Percentiles rank a stretch among this genome's conserved stretches.
Conservation (phyloP, 257 asterid species). For the Fraxinus quadrangulata region DNA sequence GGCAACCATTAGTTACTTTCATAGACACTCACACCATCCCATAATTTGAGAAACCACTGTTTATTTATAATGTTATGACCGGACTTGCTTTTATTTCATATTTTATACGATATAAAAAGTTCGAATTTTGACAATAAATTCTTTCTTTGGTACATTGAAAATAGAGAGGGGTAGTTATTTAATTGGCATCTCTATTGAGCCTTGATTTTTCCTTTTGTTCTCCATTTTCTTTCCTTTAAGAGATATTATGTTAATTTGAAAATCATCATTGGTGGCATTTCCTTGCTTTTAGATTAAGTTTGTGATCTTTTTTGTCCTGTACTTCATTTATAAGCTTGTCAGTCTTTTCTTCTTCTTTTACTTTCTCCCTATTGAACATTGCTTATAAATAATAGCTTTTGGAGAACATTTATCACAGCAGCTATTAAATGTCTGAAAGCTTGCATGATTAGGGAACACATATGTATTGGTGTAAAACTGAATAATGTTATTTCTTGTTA, state of each 20-base stretch:
- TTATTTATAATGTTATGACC: not conserved
- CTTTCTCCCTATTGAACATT: not conserved
- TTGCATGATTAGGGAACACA: constrained; percentile 15
- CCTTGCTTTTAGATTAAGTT: not conserved
- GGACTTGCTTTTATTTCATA: not conserved
- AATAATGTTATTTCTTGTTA: not conserved
- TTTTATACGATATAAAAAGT: not conserved
- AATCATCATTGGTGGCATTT: not conserved
- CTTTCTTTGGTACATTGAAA: not conserved
- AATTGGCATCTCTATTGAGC: not conserved
- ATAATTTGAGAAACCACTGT: not conserved
- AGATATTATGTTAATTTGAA: not conserved
- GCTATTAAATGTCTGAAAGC: not conserved
- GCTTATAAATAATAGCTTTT: not conserved
- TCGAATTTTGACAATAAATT: not conserved
- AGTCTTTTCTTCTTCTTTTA: not conserved
- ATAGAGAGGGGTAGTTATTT: not conserved
- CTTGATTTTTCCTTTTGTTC: not conserved
- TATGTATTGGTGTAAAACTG: not conserved
- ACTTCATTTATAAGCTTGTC: not conserved
- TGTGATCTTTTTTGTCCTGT: not conserved
- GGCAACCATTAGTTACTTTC: not conserved
- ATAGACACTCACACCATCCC: not conserved
- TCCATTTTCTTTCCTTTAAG: not conserved
- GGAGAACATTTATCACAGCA: not conserved